Base-by-base conservation (phyloP, 495 filamentous ascomycete genomes). In the Saxophila tyrrhenica region DNA sequence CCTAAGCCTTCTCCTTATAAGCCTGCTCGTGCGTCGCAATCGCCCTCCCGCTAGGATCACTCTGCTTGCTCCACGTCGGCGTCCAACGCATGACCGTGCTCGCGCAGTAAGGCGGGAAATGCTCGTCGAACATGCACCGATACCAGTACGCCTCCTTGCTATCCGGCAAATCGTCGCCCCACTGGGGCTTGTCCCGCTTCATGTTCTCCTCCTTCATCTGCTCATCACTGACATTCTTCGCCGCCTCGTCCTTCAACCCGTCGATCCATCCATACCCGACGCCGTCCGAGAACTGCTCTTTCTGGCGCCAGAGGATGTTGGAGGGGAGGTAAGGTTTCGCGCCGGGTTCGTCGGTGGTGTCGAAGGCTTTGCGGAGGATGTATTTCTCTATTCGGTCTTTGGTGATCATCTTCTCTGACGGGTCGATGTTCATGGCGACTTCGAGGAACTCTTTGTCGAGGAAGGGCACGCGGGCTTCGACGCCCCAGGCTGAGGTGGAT, bases 131-230 rank as follows among this genome's bases (percentile, higher is more conserved):
- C 89, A 98, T 97, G 63, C 66, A 72, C 59, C 92, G 83, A 75
- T 98, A 98, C 94, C 92, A 97, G 75, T 96, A 89, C 79, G 89
- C 90, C 74, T 98, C 92, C 77, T 98, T 98, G 60, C 82, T 87
- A 64, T 96, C 89, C 44, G 92, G 92, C 53, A 94, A 78, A 63
- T 98, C 92, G 48, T 70, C 69, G 32, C 87, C 91, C 92, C 92
- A 98, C 69, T 95, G 89, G 24, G 86, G 79, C 78, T 95, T 95
- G 48, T 91, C 89, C 76, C 89, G 87, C 76, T 87, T 87, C 0
- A 61, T 57, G n/a, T 8, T 54, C 16, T 22, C 54, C 46, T 44
- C 43, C 23, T 32, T 16, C 82, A 98, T 82, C 81, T 94, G 89
- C 75, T 97, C 92, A 65, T 96, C 89, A 21, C 85, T 91, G 41